phyloP scores from a whole-genome alignment of 139 green algal species.

The Nannochloris sp. region DNA sequence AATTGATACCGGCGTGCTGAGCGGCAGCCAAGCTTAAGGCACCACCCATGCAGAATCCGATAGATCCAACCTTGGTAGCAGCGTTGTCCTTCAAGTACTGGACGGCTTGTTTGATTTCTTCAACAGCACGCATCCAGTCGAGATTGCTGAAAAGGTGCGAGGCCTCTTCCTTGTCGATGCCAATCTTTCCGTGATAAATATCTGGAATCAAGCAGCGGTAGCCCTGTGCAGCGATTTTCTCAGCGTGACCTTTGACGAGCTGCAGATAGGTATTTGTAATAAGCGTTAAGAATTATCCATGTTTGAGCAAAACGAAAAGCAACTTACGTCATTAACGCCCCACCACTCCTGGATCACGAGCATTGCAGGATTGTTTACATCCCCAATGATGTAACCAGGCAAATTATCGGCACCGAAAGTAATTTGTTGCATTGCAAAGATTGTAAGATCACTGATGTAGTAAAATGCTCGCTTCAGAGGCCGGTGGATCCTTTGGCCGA shows the following conservation, averaged over 20 bases:
- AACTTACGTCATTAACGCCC: conserved; percentile 14
- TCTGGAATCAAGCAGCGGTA: conserved; percentile 47
- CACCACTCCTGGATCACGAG: conserved; percentile 31
- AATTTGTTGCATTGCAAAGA: conserved; percentile 7
- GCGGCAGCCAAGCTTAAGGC: conserved; percentile 48
- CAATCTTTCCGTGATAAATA: conserved; percentile 67
- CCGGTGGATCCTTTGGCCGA: too few species aligned
- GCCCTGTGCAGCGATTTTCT: background rate
- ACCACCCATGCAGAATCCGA: conserved; percentile 72
- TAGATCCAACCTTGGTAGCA: conserved; percentile 30
- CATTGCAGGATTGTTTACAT: conserved; percentile 8
- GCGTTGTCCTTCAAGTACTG: conserved; percentile 36
- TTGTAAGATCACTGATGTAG: background rate
- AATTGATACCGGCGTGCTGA: conserved; percentile 41
- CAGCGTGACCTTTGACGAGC: background rate
- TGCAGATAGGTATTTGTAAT: background rate
- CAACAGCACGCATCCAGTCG: conserved; percentile 51
- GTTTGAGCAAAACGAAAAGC: conserved; percentile 3
- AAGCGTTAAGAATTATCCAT: background rate
- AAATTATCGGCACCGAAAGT: conserved; percentile 14
- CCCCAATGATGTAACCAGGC: conserved; percentile 20
- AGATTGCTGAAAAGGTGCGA: conserved; percentile 51
- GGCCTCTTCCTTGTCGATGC: conserved; percentile 59
- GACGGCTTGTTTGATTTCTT: conserved; percentile 49
- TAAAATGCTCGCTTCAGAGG: too few species aligned